Conservation (phyloP, 805 yeast species). For the Barnettozyma botsteinii region DNA sequence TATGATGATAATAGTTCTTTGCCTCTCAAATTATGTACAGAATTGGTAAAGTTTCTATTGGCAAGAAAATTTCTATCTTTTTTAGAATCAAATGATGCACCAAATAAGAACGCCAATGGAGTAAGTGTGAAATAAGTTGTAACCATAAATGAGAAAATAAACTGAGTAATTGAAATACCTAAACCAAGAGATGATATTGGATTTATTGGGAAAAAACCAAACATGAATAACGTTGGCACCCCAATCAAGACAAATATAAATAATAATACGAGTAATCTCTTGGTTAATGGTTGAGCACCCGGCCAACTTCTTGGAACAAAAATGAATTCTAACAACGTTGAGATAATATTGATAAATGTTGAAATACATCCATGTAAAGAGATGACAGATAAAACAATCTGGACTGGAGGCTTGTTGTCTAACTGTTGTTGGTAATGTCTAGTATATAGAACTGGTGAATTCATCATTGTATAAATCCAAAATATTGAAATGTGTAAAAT, state of each 20-base stretch:
- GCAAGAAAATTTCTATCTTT: slow-evolving; percentile 41
- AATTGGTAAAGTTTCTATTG: slow-evolving; percentile 52
- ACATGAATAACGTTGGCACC: slow-evolving; percentile 49
- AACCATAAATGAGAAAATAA: slow-evolving; percentile 46
- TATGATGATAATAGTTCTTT: slow-evolving; percentile 55
- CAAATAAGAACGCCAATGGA: slow-evolving; percentile 57
- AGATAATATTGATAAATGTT: slow-evolving; percentile 47
- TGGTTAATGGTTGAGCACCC: slow-evolving; percentile 56
- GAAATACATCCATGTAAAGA: slow-evolving; percentile 66
- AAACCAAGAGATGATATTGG: slow-evolving; percentile 31
- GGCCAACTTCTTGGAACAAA: slow-evolving; percentile 73
- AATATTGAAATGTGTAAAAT: slow-evolving; percentile 66
- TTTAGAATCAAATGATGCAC: slow-evolving; percentile 29
- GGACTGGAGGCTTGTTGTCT: slow-evolving; percentile 56
- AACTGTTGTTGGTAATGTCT: slow-evolving; percentile 43
- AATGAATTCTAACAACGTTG: slow-evolving; percentile 49
- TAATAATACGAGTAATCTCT: slow-evolving; percentile 39
- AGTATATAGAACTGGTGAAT: slow-evolving; percentile 65
- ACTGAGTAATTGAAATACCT: slow-evolving; percentile 47
- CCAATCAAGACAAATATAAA: slow-evolving; percentile 39
- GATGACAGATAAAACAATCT: slow-evolving; percentile 49
- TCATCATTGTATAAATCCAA: slow-evolving; percentile 71
- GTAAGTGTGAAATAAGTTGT: slow-evolving; percentile 52
- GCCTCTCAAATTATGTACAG: slow-evolving; percentile 47
- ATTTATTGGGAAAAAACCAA: slow-evolving; percentile 33